Evolutionary conservation across 257 asterid genomes (phyloP).

Genomic region (Capsicum baccatum): DNA sequence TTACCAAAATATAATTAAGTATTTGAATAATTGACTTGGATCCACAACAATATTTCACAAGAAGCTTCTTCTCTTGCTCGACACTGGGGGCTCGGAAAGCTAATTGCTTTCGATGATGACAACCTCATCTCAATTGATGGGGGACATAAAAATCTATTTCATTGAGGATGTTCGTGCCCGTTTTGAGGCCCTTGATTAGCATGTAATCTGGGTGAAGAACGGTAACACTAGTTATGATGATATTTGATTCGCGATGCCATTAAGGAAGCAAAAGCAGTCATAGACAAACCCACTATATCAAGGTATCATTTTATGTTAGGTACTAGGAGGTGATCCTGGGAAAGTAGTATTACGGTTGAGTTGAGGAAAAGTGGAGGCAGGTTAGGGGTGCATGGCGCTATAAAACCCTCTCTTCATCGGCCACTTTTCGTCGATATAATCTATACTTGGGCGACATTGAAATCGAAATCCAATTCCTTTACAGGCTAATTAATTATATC

Average conservation of each 20-base stretch:
- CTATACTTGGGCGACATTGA: too few species aligned
- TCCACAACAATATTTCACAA: conserved; percentile 35
- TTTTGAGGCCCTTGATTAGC: conserved; percentile 87
- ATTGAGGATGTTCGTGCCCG: conserved; percentile 75
- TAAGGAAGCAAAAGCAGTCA: conserved; percentile 83
- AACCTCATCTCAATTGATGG: conserved; percentile 90
- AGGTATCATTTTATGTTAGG: conserved; percentile 44
- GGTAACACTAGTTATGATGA: conserved; percentile 88
- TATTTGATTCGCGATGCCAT: conserved; percentile 71
- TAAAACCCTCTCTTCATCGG: too few species aligned
- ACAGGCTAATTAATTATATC: not conserved
- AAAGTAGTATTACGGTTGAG: conserved; percentile 30
- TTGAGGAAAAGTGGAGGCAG: not conserved
- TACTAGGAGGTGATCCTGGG: not conserved
- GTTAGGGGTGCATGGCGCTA: too few species aligned
- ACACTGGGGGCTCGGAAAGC: conserved; percentile 90
- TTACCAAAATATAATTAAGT: too few species aligned
- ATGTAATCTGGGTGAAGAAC: conserved; percentile 86
- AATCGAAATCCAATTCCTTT: too few species aligned
- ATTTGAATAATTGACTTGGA: too few species aligned
- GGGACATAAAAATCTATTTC: conserved; percentile 79
- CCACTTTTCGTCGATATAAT: too few species aligned
- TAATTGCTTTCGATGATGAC: conserved; percentile 82
- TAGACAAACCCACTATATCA: conserved; percentile 82
- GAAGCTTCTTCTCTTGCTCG: conserved; percentile 87